These are phyloP conservation scores for Gardenia jasminoides DNA, from an alignment of 257 asterid species.

Conservation along the genomic window DNA sequence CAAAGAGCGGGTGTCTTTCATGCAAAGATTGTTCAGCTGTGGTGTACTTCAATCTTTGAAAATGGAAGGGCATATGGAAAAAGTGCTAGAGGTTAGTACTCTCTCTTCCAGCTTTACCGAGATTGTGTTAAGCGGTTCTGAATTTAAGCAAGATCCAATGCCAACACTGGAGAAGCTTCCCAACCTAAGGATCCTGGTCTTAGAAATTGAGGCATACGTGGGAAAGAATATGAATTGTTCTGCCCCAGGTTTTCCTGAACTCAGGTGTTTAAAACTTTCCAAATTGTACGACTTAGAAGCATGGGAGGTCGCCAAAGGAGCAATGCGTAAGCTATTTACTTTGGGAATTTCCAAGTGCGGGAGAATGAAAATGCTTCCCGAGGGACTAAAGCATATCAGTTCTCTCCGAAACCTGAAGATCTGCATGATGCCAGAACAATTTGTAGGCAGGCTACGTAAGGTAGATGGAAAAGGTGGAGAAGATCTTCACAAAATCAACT, in stretches of 20 bases:
- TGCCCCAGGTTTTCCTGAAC: slow-evolving; percentile 14
- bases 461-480: neutral
- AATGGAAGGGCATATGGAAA: slow-evolving; percentile 20
- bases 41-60: slow-evolving; percentile 7
- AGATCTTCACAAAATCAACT: neutral
- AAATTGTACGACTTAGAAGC: slow-evolving; percentile 15
- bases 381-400: neutral
- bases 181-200: slow-evolving; percentile 17
- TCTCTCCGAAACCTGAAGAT: neutral
- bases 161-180: slow-evolving; percentile 13
- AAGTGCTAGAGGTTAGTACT: neutral
- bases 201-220: slow-evolving; percentile 20
- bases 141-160: slow-evolving; percentile 26
- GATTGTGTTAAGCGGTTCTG: slow-evolving; percentile 15
- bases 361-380: slow-evolving; percentile 9
- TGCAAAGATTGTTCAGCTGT: slow-evolving; percentile 13
- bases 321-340: slow-evolving; percentile 29
- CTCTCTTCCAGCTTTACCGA: slow-evolving; percentile 4
- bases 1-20: neutral
- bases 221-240: slow-evolving; percentile 14
- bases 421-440: slow-evolving; percentile 8
- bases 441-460: neutral
- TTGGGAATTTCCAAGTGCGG: slow-evolving; percentile 16
- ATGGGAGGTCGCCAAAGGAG: slow-evolving; percentile 10
- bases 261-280: slow-evolving; percentile 24